Base-by-base conservation (phyloP, 2,329 filamentous ascomycete species). In the Daldinia sp. region DNA sequence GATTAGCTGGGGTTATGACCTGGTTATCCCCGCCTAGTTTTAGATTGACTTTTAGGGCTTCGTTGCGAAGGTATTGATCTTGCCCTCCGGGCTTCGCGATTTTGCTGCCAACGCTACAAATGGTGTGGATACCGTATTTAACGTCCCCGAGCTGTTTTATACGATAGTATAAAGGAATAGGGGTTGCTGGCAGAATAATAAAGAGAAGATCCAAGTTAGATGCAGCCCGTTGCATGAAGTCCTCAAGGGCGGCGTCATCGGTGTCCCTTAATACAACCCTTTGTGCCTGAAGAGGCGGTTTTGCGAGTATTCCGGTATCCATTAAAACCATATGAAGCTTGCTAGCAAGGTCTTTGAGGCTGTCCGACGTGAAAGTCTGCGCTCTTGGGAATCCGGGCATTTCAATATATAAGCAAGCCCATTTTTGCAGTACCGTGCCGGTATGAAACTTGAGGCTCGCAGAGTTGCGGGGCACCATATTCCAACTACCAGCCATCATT, bases 1-100 rank as follows among this genome's bases (percentile, higher is more conserved):
- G n/a, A 13, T 48, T 23, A 90, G 80, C 3, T 84, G 60, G 86
- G 81, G 0, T 76, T 74, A 10, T 1, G 0, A 76, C 73, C 66
- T 92, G 89, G 68, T 91, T 90, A 1, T 81, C 76, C 0, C 89
- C 88, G 4, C 88, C 88, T 1, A 86, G 78, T 73, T 91, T 92
- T 30, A 91, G 81, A 73, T 93, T 93, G 76, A 91, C 82, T 77
- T 89, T 93, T 55, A 93, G 77, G 1, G 82, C 83, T 9, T 87
- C 78, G 56, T 89, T 89, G 2, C 82, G 83, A 42, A 84, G 81
- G 67, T 88, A 88, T 66, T 87, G 74, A 73, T 76, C 54, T 59
- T 76, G 50, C 5, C 74, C 71, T n/a, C 12, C 10, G 2, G 15
- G 13, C 46, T 56, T 78, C 3, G 65, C 70, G 2, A 89, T 78